A percentile compares a stretch with the other conserved stretches of the same genome.
phyloP scores from a whole-genome alignment of 177 flowering plant species.

The Vitis hybrid region DNA sequence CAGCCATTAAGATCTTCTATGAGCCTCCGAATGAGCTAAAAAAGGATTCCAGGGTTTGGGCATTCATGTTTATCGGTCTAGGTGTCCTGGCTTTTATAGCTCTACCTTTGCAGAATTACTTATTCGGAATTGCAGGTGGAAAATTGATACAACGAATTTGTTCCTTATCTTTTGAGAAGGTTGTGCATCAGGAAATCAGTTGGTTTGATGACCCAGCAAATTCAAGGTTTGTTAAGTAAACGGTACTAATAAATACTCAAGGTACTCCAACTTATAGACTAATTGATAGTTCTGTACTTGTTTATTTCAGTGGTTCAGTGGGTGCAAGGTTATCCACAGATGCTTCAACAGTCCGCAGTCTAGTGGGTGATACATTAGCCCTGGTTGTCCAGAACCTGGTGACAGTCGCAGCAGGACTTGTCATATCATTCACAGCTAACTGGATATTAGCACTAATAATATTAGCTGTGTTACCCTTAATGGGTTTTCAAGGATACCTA shows the following conservation, averaged over 20 bases:
- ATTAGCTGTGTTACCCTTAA: too few species aligned
- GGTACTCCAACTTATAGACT: too few species aligned
- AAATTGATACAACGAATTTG: slow-evolving; percentile 62
- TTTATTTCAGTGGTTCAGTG: too few species aligned
- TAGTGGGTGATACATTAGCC: too few species aligned
- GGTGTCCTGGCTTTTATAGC: slow-evolving; percentile 32
- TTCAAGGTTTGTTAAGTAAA: slow-evolving; percentile 47
- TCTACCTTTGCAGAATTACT: slow-evolving; percentile 48
- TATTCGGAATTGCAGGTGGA: slow-evolving; percentile 71
- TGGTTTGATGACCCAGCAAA: slow-evolving; percentile 77
- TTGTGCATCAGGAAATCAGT: slow-evolving; percentile 69
- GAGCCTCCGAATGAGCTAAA: slow-evolving; percentile 40
- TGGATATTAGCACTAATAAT: slow-evolving; percentile 36
- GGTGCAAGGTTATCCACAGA: too few species aligned
- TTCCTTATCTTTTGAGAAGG: slow-evolving; percentile 54
- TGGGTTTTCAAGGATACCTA: too few species aligned
- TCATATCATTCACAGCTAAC: slow-evolving; percentile 1
- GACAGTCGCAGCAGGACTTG: too few species aligned
- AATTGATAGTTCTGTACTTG: too few species aligned
- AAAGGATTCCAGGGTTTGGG: slow-evolving; percentile 55
- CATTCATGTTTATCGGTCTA: slow-evolving; percentile 35
- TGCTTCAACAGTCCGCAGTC: too few species aligned
- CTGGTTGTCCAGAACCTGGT: too few species aligned
- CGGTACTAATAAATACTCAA: not conserved
- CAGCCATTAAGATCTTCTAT: slow-evolving; percentile 46